Evolutionary conservation across 768 basidiomycete genomes (phyloP).

Genomic region (Russula virescens): DNA sequence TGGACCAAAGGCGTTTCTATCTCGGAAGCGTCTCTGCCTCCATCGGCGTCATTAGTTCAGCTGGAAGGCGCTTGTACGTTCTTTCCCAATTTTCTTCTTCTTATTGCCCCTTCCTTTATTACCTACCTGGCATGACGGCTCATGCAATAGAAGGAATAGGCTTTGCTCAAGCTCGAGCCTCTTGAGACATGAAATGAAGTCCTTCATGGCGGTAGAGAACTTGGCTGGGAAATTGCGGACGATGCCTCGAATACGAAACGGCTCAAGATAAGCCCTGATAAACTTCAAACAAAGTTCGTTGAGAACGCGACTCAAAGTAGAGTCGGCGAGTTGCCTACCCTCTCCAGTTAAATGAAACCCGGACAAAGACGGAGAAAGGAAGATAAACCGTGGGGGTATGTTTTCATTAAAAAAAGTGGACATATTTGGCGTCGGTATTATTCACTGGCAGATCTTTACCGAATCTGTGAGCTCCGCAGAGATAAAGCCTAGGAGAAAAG

Average conservation of each 20-base stretch:
- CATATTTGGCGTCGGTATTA: slow-evolving; percentile 77
- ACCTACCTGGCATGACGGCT: slow-evolving; percentile 34
- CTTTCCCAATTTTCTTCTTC: slow-evolving; percentile 38
- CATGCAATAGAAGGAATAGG: slow-evolving; percentile 48
- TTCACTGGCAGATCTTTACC: slow-evolving; percentile 61
- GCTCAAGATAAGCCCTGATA: slow-evolving; percentile 71
- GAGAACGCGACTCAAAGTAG: slow-evolving; percentile 68
- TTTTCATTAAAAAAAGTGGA: slow-evolving; percentile 94
- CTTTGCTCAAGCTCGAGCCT: slow-evolving; percentile 70
- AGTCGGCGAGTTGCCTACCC: slow-evolving; percentile 75
- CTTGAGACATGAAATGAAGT: slow-evolving; percentile 81
- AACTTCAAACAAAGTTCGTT: too few species aligned
- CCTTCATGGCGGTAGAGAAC: slow-evolving; percentile 63
- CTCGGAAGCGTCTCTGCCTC: slow-evolving; percentile 42
- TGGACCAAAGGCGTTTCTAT: slow-evolving; percentile 51
- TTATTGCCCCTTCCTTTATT: slow-evolving; percentile 53
- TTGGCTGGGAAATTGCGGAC: slow-evolving; percentile 85
- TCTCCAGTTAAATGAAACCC: slow-evolving; percentile 19
- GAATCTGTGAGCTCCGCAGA: neutral
- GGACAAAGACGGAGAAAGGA: slow-evolving; percentile 17
- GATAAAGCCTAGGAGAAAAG: neutral
- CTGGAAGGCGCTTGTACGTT: slow-evolving; percentile 65
- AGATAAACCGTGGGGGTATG: slow-evolving; percentile 79
- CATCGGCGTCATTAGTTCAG: slow-evolving; percentile 53
- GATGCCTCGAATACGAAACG: slow-evolving; percentile 84